Base-by-base conservation (phyloP, 2,329 filamentous ascomycete species). In the Colletotrichum incanum region DNA sequence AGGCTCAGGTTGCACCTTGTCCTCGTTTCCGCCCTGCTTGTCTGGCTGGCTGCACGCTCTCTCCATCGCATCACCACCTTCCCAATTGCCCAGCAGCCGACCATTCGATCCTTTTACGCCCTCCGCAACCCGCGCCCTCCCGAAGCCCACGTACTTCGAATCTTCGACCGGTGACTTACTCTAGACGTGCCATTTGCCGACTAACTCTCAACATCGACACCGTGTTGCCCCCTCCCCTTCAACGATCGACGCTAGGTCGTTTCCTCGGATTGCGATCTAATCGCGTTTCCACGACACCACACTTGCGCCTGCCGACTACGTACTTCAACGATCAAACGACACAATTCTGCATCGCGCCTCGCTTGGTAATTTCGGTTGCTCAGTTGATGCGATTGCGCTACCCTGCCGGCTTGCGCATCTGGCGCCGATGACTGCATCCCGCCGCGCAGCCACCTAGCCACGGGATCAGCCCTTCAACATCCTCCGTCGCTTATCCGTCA, bases 341-440 rank as follows among this genome's bases (percentile, higher is more conserved):
- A 23, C 16, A 23, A 7, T 34, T 18, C 5, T 18, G 28, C 39
- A 45, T 43, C 41, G 49, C 54, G 47, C 56, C 47, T 20, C 23
- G 26, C 8, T 34, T 18, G 14, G 18, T 7, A 9, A 60, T 6
- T 8, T 23, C 16, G 16, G 31, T 65, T 39, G 34, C 39, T 50
- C 26, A 23, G 71, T 73, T 56, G 61, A 73, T 73, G 71, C 64
- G 68, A 73, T 63, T 56, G 70, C 70, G 70, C 65, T 52, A 49
- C 43, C 31, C 56, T 45, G 16, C 28, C 50, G 47, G 50, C 68
- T 65, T 72, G 73, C 73, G 73, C 73, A 74, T 63, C 43, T 20
- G 71, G 73, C 72, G 73, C 72, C 65, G 67, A 73, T 74, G 73
- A 74, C 61, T 67, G 71, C 55, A 31, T 72, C 61, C 56, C 49